These are phyloP conservation scores for Nannochloropsis oceanica DNA, from an alignment of 108 stramenopile genomes.

Conservation along the genomic window DNA sequence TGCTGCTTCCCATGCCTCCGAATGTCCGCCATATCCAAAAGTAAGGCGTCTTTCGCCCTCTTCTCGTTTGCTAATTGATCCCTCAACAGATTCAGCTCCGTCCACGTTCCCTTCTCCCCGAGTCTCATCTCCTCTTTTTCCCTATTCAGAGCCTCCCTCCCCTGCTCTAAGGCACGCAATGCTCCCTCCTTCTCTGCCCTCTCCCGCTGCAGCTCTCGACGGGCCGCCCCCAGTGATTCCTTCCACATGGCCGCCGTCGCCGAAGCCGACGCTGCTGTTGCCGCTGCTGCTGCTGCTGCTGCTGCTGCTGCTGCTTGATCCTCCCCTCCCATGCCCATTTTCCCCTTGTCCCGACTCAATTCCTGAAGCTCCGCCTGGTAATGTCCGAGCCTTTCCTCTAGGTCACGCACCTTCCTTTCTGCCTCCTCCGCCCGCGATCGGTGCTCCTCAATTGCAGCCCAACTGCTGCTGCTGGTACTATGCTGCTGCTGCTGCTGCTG, in stretches of 20 bases:
- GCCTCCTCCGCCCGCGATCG: neutral
- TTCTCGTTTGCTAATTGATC: neutral
- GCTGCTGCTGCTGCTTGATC: neutral
- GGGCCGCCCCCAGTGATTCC: neutral
- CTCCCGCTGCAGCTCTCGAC: neutral
- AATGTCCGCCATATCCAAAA: neutral
- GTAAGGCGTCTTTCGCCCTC: neutral
- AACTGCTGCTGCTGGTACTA: neutral
- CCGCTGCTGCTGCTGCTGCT: neutral
- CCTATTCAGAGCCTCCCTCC: neutral
- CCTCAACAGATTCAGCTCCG: neutral
- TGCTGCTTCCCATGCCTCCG: neutral
- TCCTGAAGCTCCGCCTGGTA: neutral
- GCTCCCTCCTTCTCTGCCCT: neutral
- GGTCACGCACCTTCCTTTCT: neutral
- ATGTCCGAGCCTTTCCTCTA: neutral
- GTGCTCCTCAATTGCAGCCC: neutral
- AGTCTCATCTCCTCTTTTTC: neutral
- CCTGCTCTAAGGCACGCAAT: neutral
- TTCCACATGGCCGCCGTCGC: neutral
- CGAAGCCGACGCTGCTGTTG: neutral
- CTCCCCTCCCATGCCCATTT: neutral
- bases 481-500: neutral
- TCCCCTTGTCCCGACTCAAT: neutral
- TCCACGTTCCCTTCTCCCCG: neutral